A percentile compares a stretch with the other conserved stretches of the same genome.
Evolutionary conservation across 176 grass and related monocot species (phyloP).

Genomic region (Oryza glaberrima): DNA sequence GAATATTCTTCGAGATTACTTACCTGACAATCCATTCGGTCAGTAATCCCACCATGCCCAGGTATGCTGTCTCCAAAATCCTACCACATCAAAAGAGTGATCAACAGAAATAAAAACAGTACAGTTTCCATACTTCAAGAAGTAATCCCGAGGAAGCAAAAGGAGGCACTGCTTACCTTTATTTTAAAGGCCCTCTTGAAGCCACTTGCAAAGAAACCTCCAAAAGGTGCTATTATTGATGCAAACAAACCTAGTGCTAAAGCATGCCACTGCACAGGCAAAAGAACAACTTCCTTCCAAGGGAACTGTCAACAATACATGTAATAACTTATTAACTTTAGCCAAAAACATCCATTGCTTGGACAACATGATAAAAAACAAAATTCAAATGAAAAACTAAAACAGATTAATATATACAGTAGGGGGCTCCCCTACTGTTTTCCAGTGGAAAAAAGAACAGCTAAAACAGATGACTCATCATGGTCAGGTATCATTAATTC

Average conservation of each 20-base stretch:
- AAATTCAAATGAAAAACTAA: conserved; percentile 4
- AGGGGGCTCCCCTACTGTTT: too few relatives aligned
- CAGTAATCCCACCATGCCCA: conserved; percentile 97
- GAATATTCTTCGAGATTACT: conserved; percentile 40
- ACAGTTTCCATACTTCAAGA: conserved; percentile 2
- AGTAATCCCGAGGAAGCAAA: conserved; percentile 9
- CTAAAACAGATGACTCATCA: not conserved
- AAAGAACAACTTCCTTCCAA: conserved; percentile 84
- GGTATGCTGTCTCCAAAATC: conserved; percentile 99
- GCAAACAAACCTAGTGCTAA: conserved; percentile 95
- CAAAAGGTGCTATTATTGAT: conserved; percentile 99
- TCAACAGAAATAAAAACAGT: conserved; percentile 20
- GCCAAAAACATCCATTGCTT: conserved; percentile 24
- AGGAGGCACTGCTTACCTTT: conserved; percentile 63
- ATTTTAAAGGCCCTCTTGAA: conserved; percentile 98
- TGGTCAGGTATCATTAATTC: not conserved
- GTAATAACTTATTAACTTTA: conserved; percentile 20
- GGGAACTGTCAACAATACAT: conserved; percentile 69
- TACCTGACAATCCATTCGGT: conserved; percentile 99
- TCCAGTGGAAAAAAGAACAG: not conserved
- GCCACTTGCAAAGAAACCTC: conserved; percentile 98
- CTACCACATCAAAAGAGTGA: conserved; percentile 51
- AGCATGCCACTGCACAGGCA: conserved; percentile 98
- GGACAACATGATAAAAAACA: not conserved
- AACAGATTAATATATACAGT: not conserved